Evolutionary conservation across 495 filamentous ascomycete species (phyloP), one percentile per base, ranked within the genome.

Genomic region (Hypomontagnella monticulosa): DNA sequence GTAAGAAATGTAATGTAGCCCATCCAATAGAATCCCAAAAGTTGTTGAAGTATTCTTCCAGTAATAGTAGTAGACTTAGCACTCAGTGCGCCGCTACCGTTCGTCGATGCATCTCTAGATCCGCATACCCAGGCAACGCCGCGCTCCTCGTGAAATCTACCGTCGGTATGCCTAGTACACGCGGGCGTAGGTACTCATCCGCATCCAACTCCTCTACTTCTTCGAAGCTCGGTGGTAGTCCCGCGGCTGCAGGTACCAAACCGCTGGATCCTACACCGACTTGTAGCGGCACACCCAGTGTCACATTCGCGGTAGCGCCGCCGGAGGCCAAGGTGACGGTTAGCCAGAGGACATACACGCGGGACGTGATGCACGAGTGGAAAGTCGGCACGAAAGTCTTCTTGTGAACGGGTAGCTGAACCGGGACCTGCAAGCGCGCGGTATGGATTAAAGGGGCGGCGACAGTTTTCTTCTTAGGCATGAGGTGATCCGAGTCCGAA

Each of bases 321-420:
- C 85, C 80, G 0, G 86, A 84, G 53, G 87, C 83, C 38, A 91
- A 76, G 3, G 86, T 80, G 52, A 94, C 71, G 6, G 81, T 79
- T 47, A 98, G 77, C 40, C 90, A 88, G 16, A 97, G 81, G 7
- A 82, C 79, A 78, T 99, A 98, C 19, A 88, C 77, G 59, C 95
- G 88, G 12, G 89, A 90, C 27, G 90, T 80, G 67, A 97, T 84
- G 76, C 95, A 99, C 53, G 87, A 86, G 77, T 95, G 88, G 78
- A 98, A 99, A 14, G 92, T 93, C 0, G 95, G 96, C 23, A 95
- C 76, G 76, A 93, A 93, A 1, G 86, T 80, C 61, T 88, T 91
- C 66, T 84, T 86, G 15, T 74, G 67, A 8, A 75, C 78, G 0
- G 95, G 93, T 0, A 96, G 79, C 0, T 83, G 80, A 73, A 99